Conservation (phyloP, 164 flowering plant genomes). For the Vitis riparia region DNA sequence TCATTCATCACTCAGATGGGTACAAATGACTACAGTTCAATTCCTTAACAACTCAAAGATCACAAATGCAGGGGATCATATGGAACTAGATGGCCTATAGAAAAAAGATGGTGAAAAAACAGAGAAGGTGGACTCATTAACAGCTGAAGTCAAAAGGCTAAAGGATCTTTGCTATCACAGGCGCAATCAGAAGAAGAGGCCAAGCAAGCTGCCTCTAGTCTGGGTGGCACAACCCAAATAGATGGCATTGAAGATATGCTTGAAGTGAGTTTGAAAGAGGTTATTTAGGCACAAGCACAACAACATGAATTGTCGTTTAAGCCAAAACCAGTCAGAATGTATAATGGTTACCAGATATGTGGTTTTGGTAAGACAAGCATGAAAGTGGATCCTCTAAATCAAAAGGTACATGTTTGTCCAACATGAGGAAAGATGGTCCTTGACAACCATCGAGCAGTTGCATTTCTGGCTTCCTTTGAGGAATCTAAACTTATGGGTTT, state of each 20-base stretch:
- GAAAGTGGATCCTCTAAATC: conserved; percentile 62
- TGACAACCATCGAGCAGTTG: conserved; percentile 68
- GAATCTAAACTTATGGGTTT: too few species aligned
- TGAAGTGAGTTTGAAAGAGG: conserved; percentile 81
- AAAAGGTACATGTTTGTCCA: conserved; percentile 65
- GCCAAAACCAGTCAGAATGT: conserved; percentile 77
- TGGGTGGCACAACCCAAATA: conserved; percentile 23
- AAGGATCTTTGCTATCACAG: too few species aligned
- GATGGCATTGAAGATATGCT: conserved; percentile 33
- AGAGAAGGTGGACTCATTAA: too few species aligned
- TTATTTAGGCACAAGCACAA: conserved; percentile 66
- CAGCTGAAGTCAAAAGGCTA: too few species aligned
- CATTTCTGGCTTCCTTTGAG: neutral
- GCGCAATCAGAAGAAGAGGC: too few species aligned
- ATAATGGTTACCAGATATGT: conserved; percentile 83
- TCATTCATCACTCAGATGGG: conserved; percentile 88
- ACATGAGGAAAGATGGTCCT: conserved; percentile 60
- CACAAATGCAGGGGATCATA: conserved; percentile 17
- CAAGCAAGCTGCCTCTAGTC: conserved; percentile 31
- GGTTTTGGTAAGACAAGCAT: conserved; percentile 84
- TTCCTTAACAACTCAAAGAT: conserved; percentile 84
- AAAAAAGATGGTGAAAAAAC: too few species aligned
- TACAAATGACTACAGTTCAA: conserved; percentile 93
- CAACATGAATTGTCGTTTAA: conserved; percentile 67
- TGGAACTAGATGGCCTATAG: too few species aligned